Conservation (phyloP, 2,329 filamentous ascomycete genomes). For the Dothistroma septosporum region DNA sequence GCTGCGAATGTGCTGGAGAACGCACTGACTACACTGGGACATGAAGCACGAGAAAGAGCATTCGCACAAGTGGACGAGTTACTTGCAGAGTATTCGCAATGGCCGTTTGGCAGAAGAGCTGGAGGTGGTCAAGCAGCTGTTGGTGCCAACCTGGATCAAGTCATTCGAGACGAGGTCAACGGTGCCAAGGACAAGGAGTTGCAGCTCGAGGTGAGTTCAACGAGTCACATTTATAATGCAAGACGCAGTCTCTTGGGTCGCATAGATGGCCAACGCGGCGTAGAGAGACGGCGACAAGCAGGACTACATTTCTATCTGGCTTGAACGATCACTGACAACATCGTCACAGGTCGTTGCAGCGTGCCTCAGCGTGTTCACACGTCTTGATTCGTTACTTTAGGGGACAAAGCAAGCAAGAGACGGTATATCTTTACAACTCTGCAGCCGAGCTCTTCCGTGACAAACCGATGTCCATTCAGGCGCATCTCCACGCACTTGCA, state of each 20-base stretch:
- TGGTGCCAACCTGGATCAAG: conserved; percentile 84
- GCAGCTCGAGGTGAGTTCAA: conserved; percentile 74
- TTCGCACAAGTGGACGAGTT: conserved; percentile 97
- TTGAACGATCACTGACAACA: conserved; percentile 24
- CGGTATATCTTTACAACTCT: background rate
- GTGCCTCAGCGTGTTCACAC: conserved; percentile 94
- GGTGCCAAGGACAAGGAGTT: conserved; percentile 88
- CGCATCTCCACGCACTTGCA: background rate
- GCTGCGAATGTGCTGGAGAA: conserved; percentile 98
- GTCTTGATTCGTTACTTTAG: conserved; percentile 90
- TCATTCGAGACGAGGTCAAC: conserved; percentile 81
- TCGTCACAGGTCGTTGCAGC: conserved; percentile 70
- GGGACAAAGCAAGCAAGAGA: background rate
- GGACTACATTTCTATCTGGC: background rate
- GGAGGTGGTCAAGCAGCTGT: conserved; percentile 70
- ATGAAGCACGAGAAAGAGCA: conserved; percentile 88
- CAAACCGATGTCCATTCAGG: background rate
- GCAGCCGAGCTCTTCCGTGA: background rate
- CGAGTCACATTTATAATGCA: background rate
- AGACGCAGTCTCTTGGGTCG: background rate
- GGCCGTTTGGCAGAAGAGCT: conserved; percentile 81
- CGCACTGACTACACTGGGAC: conserved; percentile 86
- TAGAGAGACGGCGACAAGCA: background rate
- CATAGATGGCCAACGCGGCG: background rate
- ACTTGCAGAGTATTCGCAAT: conserved; percentile 93